Evolutionary conservation across 371 early-diverging fungal species (phyloP).

Genomic region (Phascolomyces articulosus): DNA sequence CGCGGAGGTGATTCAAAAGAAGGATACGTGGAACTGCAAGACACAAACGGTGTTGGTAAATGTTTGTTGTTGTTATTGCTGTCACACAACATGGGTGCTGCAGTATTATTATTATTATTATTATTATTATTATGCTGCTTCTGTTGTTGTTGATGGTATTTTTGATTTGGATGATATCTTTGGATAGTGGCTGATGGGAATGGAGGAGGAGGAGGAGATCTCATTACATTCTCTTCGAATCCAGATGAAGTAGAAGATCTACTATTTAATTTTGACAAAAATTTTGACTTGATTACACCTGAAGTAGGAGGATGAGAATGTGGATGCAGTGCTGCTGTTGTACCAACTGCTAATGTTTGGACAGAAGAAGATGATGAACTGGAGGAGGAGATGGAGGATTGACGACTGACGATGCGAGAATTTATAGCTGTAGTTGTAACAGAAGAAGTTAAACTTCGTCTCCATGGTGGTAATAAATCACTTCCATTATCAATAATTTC

Average conservation of each 20-base stretch:
- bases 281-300: neutral
- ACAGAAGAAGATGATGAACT: conserved; percentile 14
- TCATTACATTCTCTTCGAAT: neutral
- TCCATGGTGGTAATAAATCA: conserved; percentile 10
- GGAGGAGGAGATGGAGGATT: neutral
- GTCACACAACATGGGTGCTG: neutral
- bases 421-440: neutral
- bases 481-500: neutral
- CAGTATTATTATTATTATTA: neutral
- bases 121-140: neutral
- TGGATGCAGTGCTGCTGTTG: neutral
- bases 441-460: neutral
- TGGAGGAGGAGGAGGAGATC: too few species aligned
- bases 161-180: too few species aligned
- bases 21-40: conserved; percentile 12
- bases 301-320: too few species aligned
- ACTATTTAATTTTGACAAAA: neutral
- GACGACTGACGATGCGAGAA: conserved; percentile 5
- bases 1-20: neutral
- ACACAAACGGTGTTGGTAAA: conserved; percentile 6
- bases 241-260: neutral
- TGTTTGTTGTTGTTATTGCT: conserved; percentile 4
- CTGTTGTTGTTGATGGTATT: conserved; percentile 1
- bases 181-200: too few species aligned
- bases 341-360: conserved; percentile 4